Evolutionary conservation across 305 asterid genomes (phyloP).

Genomic region (Rubia peregrina): DNA sequence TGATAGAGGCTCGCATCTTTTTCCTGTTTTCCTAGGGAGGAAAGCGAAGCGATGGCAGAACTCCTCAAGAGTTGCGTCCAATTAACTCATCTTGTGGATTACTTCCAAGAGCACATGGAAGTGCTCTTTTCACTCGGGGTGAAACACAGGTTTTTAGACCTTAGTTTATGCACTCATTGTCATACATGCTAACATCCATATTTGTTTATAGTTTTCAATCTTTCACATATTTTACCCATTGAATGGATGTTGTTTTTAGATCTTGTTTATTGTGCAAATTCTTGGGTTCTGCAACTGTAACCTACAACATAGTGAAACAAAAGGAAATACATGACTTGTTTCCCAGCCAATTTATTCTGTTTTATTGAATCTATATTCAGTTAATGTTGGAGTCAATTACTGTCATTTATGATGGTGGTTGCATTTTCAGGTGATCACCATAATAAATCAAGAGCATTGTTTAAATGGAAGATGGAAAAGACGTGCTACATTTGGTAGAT

Average conservation of each 20-base stretch:
- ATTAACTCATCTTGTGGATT: conserved; percentile 78
- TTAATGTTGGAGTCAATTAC: background rate
- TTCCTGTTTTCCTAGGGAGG: conserved; percentile 53
- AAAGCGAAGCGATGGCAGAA: conserved; percentile 91
- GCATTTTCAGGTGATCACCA: background rate
- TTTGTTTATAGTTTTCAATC: background rate
- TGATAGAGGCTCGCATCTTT: background rate
- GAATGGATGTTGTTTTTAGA: background rate
- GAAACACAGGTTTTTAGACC: conserved; percentile 73
- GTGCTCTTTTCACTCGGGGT: conserved; percentile 97
- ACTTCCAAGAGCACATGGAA: conserved; percentile 99
- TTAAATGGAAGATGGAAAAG: background rate
- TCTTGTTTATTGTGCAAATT: background rate
- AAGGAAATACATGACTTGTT: background rate
- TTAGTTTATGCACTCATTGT: background rate
- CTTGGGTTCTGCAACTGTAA: background rate
- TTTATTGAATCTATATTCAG: background rate
- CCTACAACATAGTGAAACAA: background rate
- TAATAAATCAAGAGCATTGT: background rate
- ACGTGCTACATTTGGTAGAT: background rate
- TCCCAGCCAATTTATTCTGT: background rate
- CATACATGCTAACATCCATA: background rate
- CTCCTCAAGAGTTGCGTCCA: conserved; percentile 60
- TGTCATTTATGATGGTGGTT: background rate
- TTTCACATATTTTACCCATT: background rate